Evolutionary conservation across 352 stramenopile genomes (phyloP).

Genomic region (Globisporangium camurandrum): DNA sequence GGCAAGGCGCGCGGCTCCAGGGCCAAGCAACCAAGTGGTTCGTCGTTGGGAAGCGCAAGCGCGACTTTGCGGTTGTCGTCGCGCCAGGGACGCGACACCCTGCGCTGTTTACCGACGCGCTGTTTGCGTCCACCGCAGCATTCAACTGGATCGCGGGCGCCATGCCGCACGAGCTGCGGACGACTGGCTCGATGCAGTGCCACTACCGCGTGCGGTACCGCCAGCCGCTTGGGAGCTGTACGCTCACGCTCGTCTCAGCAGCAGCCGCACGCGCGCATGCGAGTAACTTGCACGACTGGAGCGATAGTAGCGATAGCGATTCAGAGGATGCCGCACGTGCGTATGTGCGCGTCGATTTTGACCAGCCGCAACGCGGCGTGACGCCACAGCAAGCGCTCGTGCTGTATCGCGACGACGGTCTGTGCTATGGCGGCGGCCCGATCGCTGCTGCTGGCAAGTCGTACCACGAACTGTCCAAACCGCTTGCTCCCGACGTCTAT

Average conservation of each 20-base stretch:
- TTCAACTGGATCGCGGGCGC: constrained; percentile 90
- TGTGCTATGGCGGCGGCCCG: constrained; percentile 74
- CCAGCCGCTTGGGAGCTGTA: constrained; percentile 57
- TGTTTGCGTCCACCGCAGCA: constrained; percentile 56
- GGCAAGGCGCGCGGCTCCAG: constrained; percentile 88
- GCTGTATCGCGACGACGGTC: constrained; percentile 72
- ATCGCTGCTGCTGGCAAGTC: constrained; percentile 54
- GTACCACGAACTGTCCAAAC: constrained; percentile 60
- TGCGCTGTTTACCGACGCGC: constrained; percentile 82
- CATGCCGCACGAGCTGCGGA: constrained; percentile 28
- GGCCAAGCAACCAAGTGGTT: constrained; percentile 88
- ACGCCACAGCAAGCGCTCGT: constrained; percentile 82
- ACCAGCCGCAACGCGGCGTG: constrained; percentile 71
- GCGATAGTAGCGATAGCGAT: background rate
- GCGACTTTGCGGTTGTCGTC: constrained; percentile 74
- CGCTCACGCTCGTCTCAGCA: constrained; percentile 46
- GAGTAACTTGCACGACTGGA: constrained; percentile 52
- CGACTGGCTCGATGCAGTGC: constrained; percentile 43
- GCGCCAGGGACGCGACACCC: constrained; percentile 88
- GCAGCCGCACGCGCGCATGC: constrained; percentile 22
- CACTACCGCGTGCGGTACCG: constrained; percentile 80
- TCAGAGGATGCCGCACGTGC: background rate
- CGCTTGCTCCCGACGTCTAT: constrained; percentile 30
- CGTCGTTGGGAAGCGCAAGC: constrained; percentile 75
- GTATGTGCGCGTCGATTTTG: constrained; percentile 76